These are phyloP conservation scores for Oryza longistaminata DNA, from an alignment of 176 grass and related monocot species.

Conservation along the genomic window DNA sequence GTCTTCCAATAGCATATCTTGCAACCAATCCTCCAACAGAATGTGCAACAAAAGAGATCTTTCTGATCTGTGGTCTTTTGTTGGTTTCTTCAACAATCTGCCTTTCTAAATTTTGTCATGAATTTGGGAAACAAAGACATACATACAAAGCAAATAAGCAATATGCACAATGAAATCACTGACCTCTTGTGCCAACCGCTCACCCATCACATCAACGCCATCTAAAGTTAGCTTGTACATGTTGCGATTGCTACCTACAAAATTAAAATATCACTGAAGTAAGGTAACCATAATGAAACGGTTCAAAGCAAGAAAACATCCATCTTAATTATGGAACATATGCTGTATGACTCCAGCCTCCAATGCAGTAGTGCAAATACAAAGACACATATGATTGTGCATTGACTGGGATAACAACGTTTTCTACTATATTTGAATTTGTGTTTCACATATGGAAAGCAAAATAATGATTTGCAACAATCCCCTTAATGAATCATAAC, in stretches of 20 bases:
- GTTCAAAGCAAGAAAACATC: neutral
- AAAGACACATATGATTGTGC: neutral
- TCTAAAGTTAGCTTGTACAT: constrained; percentile 90
- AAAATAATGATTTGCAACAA: constrained; percentile 13
- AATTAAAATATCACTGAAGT: constrained; percentile 21
- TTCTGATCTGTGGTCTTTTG: constrained; percentile 60
- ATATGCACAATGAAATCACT: constrained; percentile 33
- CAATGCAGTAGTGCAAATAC: neutral
- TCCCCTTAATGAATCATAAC: constrained; percentile 19
- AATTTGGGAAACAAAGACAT: constrained; percentile 9
- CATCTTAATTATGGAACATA: neutral
- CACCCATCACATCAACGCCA: constrained; percentile 97
- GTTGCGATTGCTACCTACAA: constrained; percentile 78
- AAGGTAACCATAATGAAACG: constrained; percentile 9
- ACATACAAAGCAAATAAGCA: constrained; percentile 23
- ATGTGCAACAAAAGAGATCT: constrained; percentile 96
- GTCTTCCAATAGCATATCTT: constrained; percentile 88
- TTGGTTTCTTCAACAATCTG: constrained; percentile 78
- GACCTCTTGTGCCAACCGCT: constrained; percentile 91
- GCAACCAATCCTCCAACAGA: constrained; percentile 95
- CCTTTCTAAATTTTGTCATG: constrained; percentile 44
- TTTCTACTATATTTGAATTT: neutral
- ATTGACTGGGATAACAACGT: neutral
- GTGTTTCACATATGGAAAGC: neutral
- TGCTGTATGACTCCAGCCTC: neutral